Evolutionary conservation across 148 eudicot genomes (phyloP), one percentile per base, ranked within the genome.

Genomic region (Limonium bicolor): DNA sequence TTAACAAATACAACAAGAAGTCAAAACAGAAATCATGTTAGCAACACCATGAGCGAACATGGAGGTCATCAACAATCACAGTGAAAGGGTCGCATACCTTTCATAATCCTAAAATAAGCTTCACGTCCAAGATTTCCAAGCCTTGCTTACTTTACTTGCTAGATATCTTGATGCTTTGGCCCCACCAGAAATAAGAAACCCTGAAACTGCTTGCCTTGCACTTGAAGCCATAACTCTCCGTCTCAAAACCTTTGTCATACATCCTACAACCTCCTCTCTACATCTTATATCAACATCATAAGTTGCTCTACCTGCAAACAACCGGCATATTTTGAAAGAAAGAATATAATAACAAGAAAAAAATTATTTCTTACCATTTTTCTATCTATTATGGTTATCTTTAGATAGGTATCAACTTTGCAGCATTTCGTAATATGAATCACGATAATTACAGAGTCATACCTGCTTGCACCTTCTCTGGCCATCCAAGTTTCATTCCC

Each of bases 41-140:
- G n/a, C n/a, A n/a, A n/a, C n/a, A n/a, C n/a, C n/a, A n/a, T n/a
- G n/a, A n/a, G n/a, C n/a, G n/a, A n/a, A n/a, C n/a, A n/a, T n/a
- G n/a, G n/a, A n/a, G n/a, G n/a, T n/a, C n/a, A n/a, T n/a, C n/a
- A n/a, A n/a, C n/a, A n/a, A n/a, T n/a, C n/a, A n/a, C n/a, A n/a
- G n/a, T n/a, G n/a, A n/a, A n/a, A n/a, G n/a, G n/a, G n/a, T n/a
- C n/a, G n/a, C n/a, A n/a, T n/a, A n/a, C n/a, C n/a, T n/a, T n/a
- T n/a, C n/a, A n/a, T n/a, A n/a, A n/a, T n/a, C n/a, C n/a, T n/a
- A n/a, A n/a, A n/a, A n/a, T n/a, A n/a, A n/a, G n/a, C n/a, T n/a
- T n/a, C n/a, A n/a, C n/a, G n/a, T n/a, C n/a, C n/a, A n/a, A n/a
- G 99, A 92, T 51, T 62, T 75, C 99, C 95, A 80, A 23, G 99